These are phyloP conservation scores for Selenicereus undatus DNA, from an alignment of 148 eudicot species.

Conservation along the genomic window DNA sequence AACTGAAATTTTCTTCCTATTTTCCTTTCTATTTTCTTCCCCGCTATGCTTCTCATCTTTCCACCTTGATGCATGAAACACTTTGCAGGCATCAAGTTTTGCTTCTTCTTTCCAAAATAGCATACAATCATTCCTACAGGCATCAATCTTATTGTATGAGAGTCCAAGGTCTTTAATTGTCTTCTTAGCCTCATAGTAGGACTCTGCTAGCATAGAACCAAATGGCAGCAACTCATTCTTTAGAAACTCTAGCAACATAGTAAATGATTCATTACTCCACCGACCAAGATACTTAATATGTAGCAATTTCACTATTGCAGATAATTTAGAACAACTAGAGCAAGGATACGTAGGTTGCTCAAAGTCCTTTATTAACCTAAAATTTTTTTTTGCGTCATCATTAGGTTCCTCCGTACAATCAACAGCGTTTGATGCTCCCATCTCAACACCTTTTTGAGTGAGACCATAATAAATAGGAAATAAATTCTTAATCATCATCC, in stretches of 20 bases:
- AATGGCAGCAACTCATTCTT: background rate
- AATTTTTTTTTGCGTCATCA: background rate
- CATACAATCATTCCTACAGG: constrained; percentile 6
- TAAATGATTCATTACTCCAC: constrained; percentile 8
- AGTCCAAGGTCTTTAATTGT: background rate
- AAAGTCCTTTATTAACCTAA: background rate
- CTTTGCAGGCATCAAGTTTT: background rate
- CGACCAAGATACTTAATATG: background rate
- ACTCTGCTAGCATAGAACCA: background rate
- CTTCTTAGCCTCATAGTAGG: background rate
- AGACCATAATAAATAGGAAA: background rate
- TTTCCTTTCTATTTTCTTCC: background rate
- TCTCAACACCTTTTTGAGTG: background rate
- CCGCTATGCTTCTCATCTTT: background rate
- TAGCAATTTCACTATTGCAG: background rate
- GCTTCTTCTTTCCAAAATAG: background rate
- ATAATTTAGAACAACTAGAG: background rate
- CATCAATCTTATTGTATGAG: constrained; percentile 5
- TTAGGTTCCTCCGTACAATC: background rate
- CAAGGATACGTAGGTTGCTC: background rate
- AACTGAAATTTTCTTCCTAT: background rate
- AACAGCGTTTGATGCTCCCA: background rate
- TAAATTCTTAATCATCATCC: background rate
- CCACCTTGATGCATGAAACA: constrained; percentile 3
- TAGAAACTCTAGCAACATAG: background rate